phyloP scores from a whole-genome alignment of 1,139 yeast species.

The Chernovozyma sophiae-reginae region DNA sequence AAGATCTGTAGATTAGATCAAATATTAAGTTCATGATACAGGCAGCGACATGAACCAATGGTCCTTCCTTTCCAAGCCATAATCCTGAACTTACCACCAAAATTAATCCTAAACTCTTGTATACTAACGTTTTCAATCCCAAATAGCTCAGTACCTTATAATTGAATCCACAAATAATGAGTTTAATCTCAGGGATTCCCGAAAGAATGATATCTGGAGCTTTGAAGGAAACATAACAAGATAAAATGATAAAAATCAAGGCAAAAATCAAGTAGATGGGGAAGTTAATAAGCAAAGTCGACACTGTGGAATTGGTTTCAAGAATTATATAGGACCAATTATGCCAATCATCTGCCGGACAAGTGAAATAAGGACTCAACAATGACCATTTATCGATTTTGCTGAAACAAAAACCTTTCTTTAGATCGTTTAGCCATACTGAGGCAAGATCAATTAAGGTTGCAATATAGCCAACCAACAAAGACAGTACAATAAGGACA shows the following conservation, averaged over 20 bases:
- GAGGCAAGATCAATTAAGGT: constrained; percentile 57
- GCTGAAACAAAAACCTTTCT: constrained; percentile 42
- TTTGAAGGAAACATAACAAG: constrained; percentile 28
- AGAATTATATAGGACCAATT: constrained; percentile 35
- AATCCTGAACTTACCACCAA: constrained; percentile 77
- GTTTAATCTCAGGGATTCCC: constrained; percentile 69
- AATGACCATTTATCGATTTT: constrained; percentile 40
- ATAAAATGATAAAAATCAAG: constrained; percentile 19
- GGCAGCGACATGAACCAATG: constrained; percentile 82
- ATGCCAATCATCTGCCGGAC: constrained; percentile 42
- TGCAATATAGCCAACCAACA: constrained; percentile 56
- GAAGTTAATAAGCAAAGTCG: constrained; percentile 27
- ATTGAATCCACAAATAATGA: constrained; percentile 58
- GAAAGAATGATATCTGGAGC: constrained; percentile 52
- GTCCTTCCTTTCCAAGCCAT: constrained; percentile 94
- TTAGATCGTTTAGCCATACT: constrained; percentile 61
- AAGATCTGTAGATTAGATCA: constrained; percentile 35
- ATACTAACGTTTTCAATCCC: constrained; percentile 41
- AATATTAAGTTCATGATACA: constrained; percentile 45
- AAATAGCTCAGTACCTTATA: constrained; percentile 41
- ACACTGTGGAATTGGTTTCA: constrained; percentile 14
- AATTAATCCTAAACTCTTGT: constrained; percentile 52
- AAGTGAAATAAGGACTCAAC: constrained; percentile 41
- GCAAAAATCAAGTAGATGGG: constrained; percentile 37
- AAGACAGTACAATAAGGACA: constrained; percentile 51